Base-by-base conservation (phyloP, 1,284 basidiomycete genomes). In the Peniophora sp. region DNA sequence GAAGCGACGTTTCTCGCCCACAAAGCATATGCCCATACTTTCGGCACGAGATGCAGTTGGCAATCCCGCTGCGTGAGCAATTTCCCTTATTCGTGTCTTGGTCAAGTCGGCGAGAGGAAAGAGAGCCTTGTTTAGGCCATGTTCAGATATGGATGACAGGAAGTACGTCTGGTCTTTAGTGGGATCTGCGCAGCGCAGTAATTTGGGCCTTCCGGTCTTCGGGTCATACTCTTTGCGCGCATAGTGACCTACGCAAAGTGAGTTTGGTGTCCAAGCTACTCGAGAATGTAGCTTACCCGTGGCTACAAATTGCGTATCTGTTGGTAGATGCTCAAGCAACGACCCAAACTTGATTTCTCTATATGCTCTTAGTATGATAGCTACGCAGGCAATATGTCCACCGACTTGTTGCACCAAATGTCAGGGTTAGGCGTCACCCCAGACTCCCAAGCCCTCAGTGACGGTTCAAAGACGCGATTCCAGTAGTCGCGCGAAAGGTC, bases 1-100 rank as follows among this genome's bases (percentile, higher is more conserved):
- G 61, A 96, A 96, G 49, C 72, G 77, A 16, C 77, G 74, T 59
- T 85, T 81, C 66, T 94, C 80, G 12, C 95, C 96, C 8, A 98
- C 85, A 58, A 98, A 98, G 63, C 96, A 98, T n/a, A 98, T 78
- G 0, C 96, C 96, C 87, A 97, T 96, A 65, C 90, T 94, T 64
- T 99, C 96, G 20, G 75, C 75, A 50, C 92, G 76, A 1, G 79
- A 72, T 1, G 92, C 91, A 0, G 89, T 97, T 2, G 87, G 85
- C 10, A 99, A 69, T 0, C 65, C 67, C 64, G 79, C 80, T 39
- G 78, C 65, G 3, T 68, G 66, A 0, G 96, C 96, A n/a, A 97
- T 69, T 52, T 77, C 72, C n/a, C 92, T 77, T 0, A 97, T 91
- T 55, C 87, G 70, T 0, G 69, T 55, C 65, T 97, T 97, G 2